Evolutionary conservation across 306 rosid species (phyloP).

Genomic region (Prunus armeniaca): DNA sequence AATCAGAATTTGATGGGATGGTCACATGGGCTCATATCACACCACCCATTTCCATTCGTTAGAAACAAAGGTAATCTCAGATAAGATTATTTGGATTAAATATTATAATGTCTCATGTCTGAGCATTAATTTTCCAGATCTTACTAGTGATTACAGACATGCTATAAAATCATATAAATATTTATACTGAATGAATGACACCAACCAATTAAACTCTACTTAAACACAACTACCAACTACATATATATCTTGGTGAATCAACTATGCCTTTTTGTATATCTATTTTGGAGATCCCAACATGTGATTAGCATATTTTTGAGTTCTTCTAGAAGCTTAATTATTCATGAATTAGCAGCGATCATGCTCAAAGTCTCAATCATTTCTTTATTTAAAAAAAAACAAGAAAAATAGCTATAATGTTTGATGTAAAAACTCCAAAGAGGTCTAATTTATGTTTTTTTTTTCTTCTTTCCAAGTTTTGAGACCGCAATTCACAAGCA

Average conservation of each 20-base stretch:
- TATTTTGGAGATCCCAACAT: slow-evolving; percentile 5
- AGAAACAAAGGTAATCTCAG: not conserved
- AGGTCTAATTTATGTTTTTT: not conserved
- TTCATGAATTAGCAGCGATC: not conserved
- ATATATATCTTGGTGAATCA: slow-evolving; percentile 6
- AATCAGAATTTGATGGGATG: not conserved
- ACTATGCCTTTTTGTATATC: not conserved
- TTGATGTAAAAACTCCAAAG: not conserved
- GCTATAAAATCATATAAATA: not conserved
- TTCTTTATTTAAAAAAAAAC: no score
- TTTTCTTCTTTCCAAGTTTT: not conserved
- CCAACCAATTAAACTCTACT: not conserved
- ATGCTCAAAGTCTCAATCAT: not conserved
- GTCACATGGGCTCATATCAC: slow-evolving; percentile 1
- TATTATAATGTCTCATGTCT: not conserved
- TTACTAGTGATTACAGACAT: not conserved
- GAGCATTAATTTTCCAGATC: not conserved
- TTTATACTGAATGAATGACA: not conserved
- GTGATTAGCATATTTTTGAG: not conserved
- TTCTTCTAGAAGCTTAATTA: not conserved
- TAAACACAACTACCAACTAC: not conserved
- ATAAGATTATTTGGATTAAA: not conserved
- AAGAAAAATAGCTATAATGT: not conserved
- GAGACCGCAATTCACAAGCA: not conserved
- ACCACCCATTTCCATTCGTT: not conserved